Conservation (phyloP, 371 early-diverging fungal species). For the Capillidium heterosporum region DNA sequence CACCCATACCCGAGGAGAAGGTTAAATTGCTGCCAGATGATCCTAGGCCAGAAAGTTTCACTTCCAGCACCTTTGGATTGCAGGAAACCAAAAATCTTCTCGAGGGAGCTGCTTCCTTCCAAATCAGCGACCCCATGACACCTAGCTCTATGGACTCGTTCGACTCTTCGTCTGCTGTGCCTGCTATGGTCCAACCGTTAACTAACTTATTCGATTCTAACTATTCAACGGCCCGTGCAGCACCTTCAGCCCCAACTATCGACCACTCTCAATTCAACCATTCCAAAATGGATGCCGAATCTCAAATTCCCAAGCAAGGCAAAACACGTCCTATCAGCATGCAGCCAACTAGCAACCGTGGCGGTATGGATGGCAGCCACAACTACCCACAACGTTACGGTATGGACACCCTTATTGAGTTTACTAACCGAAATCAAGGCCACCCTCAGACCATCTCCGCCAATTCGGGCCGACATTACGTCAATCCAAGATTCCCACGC, state of each 20-base stretch:
- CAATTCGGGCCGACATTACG: neutral
- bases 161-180: neutral
- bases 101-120: neutral
- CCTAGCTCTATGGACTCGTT: neutral
- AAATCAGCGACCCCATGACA: too few species aligned
- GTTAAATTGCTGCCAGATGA: neutral
- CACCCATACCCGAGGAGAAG: neutral
- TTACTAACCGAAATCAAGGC: neutral
- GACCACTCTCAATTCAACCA: neutral
- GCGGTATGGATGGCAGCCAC: neutral
- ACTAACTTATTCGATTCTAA: neutral
- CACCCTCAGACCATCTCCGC: neutral
- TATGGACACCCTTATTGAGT: neutral
- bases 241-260: neutral
- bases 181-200: neutral
- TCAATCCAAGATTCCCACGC: neutral
- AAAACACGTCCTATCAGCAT: slow-evolving; percentile 8
- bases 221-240: neutral
- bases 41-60: neutral
- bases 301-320: neutral
- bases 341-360: neutral
- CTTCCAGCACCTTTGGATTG: neutral
- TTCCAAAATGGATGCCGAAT: neutral
- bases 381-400: neutral
- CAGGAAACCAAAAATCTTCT: neutral